phyloP scores from a whole-genome alignment of 1,284 basidiomycete species.

The Cystobasidiaceae sp. region DNA sequence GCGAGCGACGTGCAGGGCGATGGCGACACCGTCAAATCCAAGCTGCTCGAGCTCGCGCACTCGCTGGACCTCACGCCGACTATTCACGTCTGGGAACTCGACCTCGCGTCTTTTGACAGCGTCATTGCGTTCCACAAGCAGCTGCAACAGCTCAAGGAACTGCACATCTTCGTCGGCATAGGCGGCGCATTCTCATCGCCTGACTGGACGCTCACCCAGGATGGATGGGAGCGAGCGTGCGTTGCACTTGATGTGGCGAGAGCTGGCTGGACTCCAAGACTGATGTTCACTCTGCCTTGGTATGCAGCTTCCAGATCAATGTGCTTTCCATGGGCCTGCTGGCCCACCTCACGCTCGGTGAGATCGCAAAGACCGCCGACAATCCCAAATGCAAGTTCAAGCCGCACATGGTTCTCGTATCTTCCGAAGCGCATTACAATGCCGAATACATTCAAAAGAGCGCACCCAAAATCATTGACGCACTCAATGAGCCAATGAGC shows the following conservation, averaged over 20 bases:
- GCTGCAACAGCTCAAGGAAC: constrained; percentile 18
- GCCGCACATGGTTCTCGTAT: constrained; percentile 34
- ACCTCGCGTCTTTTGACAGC: constrained; percentile 34
- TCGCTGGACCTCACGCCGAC: neutral
- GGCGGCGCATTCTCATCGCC: constrained; percentile 2
- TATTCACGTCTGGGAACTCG: constrained; percentile 35
- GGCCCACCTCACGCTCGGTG: constrained; percentile 22
- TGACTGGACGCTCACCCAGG: constrained; percentile 16
- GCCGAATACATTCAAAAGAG: constrained; percentile 18
- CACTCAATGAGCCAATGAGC: constrained; percentile 3
- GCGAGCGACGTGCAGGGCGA: neutral
- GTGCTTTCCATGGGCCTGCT: constrained; percentile 34
- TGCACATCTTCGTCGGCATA: constrained; percentile 31
- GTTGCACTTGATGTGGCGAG: neutral
- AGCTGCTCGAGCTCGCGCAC: neutral
- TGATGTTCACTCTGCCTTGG: too few relatives aligned
- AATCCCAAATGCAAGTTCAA: constrained; percentile 13
- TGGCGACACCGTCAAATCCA: constrained; percentile 14
- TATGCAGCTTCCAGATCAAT: constrained; percentile 37
- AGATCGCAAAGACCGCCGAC: constrained; percentile 9
- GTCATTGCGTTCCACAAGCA: constrained; percentile 33
- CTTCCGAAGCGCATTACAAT: constrained; percentile 31
- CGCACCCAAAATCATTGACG: neutral
- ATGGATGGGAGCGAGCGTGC: constrained; percentile 34
- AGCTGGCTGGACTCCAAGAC: too few relatives aligned